A percentile compares a stretch with the other conserved stretches of the same genome.
Conservation (phyloP, 257 asterid species). For the Forsythia suspensa region DNA sequence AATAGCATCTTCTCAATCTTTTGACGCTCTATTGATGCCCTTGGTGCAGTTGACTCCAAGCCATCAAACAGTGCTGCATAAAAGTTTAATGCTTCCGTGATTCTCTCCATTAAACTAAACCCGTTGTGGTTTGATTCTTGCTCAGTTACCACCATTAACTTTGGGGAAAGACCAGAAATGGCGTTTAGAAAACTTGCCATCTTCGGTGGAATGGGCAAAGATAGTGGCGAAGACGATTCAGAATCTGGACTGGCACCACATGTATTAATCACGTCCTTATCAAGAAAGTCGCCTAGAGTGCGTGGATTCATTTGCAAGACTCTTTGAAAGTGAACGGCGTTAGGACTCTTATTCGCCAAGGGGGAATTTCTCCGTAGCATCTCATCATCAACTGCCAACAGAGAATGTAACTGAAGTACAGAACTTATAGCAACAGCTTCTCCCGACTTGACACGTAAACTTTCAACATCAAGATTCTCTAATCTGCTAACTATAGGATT, state of each 20-base stretch:
- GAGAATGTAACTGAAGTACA: conserved; percentile 52
- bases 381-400: conserved; percentile 56
- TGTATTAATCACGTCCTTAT: conserved; percentile 38
- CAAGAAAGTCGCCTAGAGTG: conserved; percentile 54
- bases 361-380: conserved; percentile 33
- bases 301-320: conserved; percentile 33
- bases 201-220: conserved; percentile 32
- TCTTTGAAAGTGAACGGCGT: conserved; percentile 29
- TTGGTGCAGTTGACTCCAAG: conserved; percentile 59
- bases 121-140: conserved; percentile 73
- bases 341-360: conserved; percentile 18
- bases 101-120: conserved; percentile 50
- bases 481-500: conserved; percentile 48
- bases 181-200: conserved; percentile 42
- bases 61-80: conserved; percentile 78
- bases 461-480: conserved; percentile 57
- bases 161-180: conserved; percentile 61
- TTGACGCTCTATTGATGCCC: conserved; percentile 48
- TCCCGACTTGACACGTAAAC: conserved; percentile 63
- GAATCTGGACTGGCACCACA: conserved; percentile 47
- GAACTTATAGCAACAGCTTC: conserved; percentile 75
- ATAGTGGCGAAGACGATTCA: conserved; percentile 37
- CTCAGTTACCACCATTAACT: conserved; percentile 64
- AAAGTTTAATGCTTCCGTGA: conserved; percentile 53
- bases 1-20: conserved; percentile 64